Evolutionary conservation across 2,329 filamentous ascomycete species (phyloP), one percentile per base, ranked within the genome.

Genomic region (Parastagonospora avenae): DNA sequence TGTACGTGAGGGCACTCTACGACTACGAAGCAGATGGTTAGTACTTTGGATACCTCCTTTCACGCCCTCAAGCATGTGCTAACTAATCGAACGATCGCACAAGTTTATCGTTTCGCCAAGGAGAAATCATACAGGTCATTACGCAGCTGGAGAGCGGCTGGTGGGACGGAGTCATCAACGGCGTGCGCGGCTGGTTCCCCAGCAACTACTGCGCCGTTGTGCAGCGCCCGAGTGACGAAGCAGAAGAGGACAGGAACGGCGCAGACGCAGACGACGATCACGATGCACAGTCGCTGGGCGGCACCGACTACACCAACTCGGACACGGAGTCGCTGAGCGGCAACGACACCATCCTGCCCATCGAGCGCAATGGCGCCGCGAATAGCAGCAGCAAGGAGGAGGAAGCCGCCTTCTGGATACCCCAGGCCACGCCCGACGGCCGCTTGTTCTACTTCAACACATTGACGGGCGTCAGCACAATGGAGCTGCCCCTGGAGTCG

Each of bases 81-180:
- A 24, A 24, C 19, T 24, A 5, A 71, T 91, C 94, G 68, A 93
- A 99, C 77, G 94, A 99, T 76, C 87, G 91, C 66, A 97, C 93
- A 41, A 97, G 92, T 78, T 79, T 99, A 72, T 97, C 92, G 77
- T 99, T 99, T 76, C 91, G 91, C 66, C 90, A 96, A 74, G 94
- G 94, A 68, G 94, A 99, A 77, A 87, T 97, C 62, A 99, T 99
- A 67, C 93, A 97, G 77, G 94, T 99, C 65, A 93, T 99, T 66
- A 99, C 94, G 46, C 93, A 97, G 77, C 82, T 97, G 50, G 94
- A 99, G 75, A 97, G 92, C 68, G 94, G 94, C 49, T 99, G 94
- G 94, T 99, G 94, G 94, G 94, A 99, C 77, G 94, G 94, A 42
- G 91, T 99, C 48, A 96, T 99, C 73, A 94, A 97, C 68, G 91